phyloP scores from a whole-genome alignment of 805 yeast genomes.

The Yarrowia sp. region DNA sequence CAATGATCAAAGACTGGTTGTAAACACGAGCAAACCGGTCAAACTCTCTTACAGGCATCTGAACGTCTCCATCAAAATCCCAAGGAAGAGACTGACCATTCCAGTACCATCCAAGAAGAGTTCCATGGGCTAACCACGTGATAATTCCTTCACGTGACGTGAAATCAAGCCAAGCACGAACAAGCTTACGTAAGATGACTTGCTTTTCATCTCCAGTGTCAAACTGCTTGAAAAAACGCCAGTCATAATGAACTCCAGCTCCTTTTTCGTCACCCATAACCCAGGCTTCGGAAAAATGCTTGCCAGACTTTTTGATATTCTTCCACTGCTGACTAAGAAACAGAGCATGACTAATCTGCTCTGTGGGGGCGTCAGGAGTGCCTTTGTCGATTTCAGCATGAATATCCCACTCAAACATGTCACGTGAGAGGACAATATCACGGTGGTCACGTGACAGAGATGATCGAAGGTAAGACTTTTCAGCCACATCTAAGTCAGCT shows the following conservation, averaged over 20 bases:
- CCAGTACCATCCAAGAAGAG: conserved; percentile 51
- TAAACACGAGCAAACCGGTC: conserved; percentile 47
- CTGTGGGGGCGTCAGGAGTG: neutral
- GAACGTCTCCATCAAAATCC: conserved; percentile 52
- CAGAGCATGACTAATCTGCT: neutral
- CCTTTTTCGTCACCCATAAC: neutral
- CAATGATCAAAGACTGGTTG: conserved; percentile 48
- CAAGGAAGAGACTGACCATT: conserved; percentile 54
- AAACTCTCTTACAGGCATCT: conserved; percentile 51
- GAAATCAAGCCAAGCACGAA: conserved; percentile 48
- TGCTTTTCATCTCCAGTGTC: conserved; percentile 42
- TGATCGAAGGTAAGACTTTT: neutral
- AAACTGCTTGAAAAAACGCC: conserved; percentile 59
- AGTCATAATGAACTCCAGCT: conserved; percentile 49
- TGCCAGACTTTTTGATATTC: neutral
- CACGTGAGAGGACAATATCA: neutral
- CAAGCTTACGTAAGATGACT: conserved; percentile 49
- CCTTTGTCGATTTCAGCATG: neutral
- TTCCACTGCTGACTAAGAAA: neutral
- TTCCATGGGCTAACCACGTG: conserved; percentile 52
- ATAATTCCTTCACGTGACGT: conserved; percentile 45
- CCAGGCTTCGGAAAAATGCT: conserved; percentile 22
- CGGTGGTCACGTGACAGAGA: neutral
- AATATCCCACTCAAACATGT: neutral
- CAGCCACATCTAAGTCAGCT: neutral